Base-by-base conservation (phyloP, 306 rosid genomes). In the Casuarina glauca region DNA sequence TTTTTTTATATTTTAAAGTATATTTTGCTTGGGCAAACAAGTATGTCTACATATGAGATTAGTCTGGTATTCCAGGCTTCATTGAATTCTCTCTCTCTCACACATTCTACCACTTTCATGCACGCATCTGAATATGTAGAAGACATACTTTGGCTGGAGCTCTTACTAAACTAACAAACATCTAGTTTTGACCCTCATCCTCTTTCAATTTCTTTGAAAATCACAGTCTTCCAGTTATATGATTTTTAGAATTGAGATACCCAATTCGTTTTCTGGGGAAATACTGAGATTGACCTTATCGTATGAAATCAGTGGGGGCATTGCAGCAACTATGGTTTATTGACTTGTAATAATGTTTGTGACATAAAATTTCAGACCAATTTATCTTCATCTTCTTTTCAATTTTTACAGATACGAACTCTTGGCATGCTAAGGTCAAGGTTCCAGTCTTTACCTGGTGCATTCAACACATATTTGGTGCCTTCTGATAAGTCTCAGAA, bases 361-460 rank as follows among this genome's bases (percentile, higher is more conserved):
- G 58, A 69, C 69, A 41, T 70, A n/a, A 44, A 38, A 9, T 11
- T 69, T 71, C 32, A 58, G 36, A 5, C 62, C 75, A 41, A 66
- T 75, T 76, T 66, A 73, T 45, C 75, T 66, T 74, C 44, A 72
- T 78, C 41, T 57, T 58, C 69, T 53, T 69, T 85, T 83, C 51
- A 17, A 78, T 78, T 49, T 53, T 70, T 63, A 77, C 90, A 95
- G 99, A 93, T 95, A 82, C 93, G 97, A 80, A 95, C 99, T 42
- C 83, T 93, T 48, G 90, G 91, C 82, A 95, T 95, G 99, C 88
- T 95, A 71, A 93, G 99, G 71, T 91, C 99, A 70, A 82, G 97
- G 77, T 95, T 95, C 90, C 96, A 89, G 85, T 93, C 97, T 82
- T 81, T 95, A 79, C 99, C 99, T 51, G 94, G 99, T 67, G 97